A percentile compares a stretch with the other conserved stretches of the same genome.
These are phyloP conservation scores for Bruguiera parviflora DNA, from an alignment of 345 rosid species.

Conservation along the genomic window DNA sequence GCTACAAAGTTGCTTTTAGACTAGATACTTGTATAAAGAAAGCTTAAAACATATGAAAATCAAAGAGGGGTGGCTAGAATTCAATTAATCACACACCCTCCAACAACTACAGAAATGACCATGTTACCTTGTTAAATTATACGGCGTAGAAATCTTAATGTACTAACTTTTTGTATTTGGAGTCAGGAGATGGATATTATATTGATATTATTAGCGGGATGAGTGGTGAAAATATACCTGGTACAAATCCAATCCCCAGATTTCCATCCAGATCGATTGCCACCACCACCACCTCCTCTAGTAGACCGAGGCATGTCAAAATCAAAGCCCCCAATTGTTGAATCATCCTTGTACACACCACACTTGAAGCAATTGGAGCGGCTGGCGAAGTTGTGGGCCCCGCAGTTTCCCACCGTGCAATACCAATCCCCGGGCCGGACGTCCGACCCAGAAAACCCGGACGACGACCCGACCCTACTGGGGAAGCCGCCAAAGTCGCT, in stretches of 20 bases:
- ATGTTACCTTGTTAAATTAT: too few species aligned
- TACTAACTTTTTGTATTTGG: too few species aligned
- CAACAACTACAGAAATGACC: too few species aligned
- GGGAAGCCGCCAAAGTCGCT: slow-evolving; percentile 47
- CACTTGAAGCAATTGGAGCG: slow-evolving; percentile 95
- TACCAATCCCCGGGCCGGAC: slow-evolving; percentile 98
- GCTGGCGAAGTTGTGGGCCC: slow-evolving; percentile 90
- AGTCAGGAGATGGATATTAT: too few species aligned
- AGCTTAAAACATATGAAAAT: too few species aligned
- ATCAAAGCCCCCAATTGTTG: slow-evolving; percentile 35
- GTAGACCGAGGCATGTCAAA: slow-evolving; percentile 40
- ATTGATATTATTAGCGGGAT: neutral
- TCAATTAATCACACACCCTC: too few species aligned
- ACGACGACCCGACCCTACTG: slow-evolving; percentile 52
- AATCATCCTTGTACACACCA: slow-evolving; percentile 72
- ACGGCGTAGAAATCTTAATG: too few species aligned
- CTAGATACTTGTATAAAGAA: too few species aligned
- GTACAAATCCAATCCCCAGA: slow-evolving; percentile 93
- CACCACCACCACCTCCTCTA: slow-evolving; percentile 30
- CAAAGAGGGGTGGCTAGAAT: too few species aligned
- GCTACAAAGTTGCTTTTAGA: neutral
- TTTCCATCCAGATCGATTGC: slow-evolving; percentile 75
- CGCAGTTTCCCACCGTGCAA: slow-evolving; percentile 78
- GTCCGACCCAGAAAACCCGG: slow-evolving; percentile 80
- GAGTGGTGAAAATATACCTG: slow-evolving; percentile 32